Evolutionary conservation across 345 rosid genomes (phyloP).

Genomic region (Eutrema japonicum): DNA sequence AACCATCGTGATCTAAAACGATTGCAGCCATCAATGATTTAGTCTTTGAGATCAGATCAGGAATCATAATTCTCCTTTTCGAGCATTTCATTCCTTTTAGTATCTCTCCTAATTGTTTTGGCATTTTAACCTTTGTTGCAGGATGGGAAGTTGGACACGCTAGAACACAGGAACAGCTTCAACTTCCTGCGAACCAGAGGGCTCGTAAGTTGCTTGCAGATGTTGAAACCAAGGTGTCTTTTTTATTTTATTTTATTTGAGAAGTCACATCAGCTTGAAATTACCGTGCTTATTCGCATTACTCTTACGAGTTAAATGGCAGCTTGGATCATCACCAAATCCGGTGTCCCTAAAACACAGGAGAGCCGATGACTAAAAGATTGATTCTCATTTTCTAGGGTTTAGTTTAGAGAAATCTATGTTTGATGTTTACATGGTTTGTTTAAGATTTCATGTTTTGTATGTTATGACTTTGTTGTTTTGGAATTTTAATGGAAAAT

Average conservation of each 20-base stretch:
- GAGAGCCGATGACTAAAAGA: constrained; percentile 42
- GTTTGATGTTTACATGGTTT: no score
- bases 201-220: constrained; percentile 43
- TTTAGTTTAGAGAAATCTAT: no score
- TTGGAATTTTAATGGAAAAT: no score
- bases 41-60: constrained; percentile 9
- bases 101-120: constrained; percentile 20
- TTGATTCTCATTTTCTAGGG: not conserved
- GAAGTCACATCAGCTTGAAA: not conserved
- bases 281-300: not conserved
- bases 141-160: constrained; percentile 73
- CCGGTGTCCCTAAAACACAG: constrained; percentile 28
- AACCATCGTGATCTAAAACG: not conserved
- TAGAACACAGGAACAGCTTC: constrained; percentile 58
- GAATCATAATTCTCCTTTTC: constrained; percentile 5
- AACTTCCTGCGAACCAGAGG: constrained; percentile 40
- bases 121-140: constrained; percentile 44
- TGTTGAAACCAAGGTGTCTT: constrained; percentile 39
- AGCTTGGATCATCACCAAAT: constrained; percentile 29
- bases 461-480: no score
- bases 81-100: not conserved
- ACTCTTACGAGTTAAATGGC: constrained; percentile 19
- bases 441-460: no score
- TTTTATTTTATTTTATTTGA: not conserved
- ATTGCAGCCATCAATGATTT: constrained; percentile 4